Conservation (phyloP, 2,329 filamentous ascomycete genomes). For the Talaromyces islandicus region DNA sequence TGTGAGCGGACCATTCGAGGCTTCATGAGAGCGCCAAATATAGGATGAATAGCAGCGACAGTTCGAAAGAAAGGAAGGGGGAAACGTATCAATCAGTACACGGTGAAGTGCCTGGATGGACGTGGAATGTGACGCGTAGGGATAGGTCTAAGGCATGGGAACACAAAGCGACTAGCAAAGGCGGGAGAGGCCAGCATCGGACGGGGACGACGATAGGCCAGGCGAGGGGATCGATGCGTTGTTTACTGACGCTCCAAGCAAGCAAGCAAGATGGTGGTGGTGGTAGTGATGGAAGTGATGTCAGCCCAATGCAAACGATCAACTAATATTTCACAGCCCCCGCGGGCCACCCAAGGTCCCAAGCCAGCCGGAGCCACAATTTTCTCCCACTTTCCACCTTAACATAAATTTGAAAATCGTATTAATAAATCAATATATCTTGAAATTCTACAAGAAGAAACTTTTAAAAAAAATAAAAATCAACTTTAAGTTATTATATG, state of each 20-base stretch:
- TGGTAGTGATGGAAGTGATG: not conserved
- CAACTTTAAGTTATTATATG: no score
- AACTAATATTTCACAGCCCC: no score
- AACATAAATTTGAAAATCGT: no score
- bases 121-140: slow-evolving; percentile 10
- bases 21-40: slow-evolving; percentile 8
- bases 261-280: not conserved
- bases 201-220: not conserved
- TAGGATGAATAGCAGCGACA: slow-evolving; percentile 7
- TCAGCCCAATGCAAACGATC: not conserved
- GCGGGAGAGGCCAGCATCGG: not conserved
- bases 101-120: not conserved
- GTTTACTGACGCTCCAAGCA: not conserved
- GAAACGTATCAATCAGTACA: not conserved
- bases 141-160: not conserved
- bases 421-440: no score
- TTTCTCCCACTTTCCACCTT: no score
- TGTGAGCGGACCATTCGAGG: not conserved
- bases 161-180: not conserved
- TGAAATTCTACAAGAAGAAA: no score
- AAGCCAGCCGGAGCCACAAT: no score
- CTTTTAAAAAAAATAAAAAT: no score
- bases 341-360: no score
- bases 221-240: not conserved
- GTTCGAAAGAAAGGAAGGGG: not conserved